These are phyloP conservation scores for Rhizopus microsporus DNA, from an alignment of 371 early-diverging fungal species.

Conservation along the genomic window DNA sequence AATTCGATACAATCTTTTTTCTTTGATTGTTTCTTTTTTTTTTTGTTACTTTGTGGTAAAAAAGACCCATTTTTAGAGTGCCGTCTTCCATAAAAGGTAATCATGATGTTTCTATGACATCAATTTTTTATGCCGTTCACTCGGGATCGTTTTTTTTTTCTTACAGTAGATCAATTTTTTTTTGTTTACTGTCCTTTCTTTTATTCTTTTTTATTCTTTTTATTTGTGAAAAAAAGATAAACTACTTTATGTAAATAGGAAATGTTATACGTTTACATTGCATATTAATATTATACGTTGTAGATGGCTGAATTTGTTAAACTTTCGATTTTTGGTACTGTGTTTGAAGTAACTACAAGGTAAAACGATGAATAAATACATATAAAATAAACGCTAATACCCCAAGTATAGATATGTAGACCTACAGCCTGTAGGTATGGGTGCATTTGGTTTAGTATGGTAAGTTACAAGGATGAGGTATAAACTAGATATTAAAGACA, in stretches of 20 bases:
- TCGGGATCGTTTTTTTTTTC: conserved; percentile 22
- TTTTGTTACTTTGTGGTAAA: no score
- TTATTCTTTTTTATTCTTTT: neutral
- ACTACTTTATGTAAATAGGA: no score
- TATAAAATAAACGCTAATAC: neutral
- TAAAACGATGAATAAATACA: conserved; percentile 26
- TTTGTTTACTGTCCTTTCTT: conserved; percentile 2
- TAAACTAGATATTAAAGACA: neutral
- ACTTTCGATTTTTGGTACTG: conserved; percentile 88
- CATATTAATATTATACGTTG: neutral
- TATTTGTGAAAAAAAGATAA: neutral
- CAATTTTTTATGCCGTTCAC: conserved; percentile 2
- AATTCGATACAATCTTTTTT: no score
- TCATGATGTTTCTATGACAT: conserved; percentile 30
- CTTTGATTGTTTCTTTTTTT: no score
- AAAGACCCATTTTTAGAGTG: no score
- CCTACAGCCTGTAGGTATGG: conserved; percentile 96
- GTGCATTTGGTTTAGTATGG: conserved; percentile 96
- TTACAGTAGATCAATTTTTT: conserved; percentile 9
- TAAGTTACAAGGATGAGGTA: conserved; percentile 36
- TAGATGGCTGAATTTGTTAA: conserved; percentile 83
- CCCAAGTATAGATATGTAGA: conserved; percentile 72
- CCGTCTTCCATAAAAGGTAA: conserved; percentile 1
- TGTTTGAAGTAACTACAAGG: conserved; percentile 92
- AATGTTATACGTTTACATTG: neutral